Conservation (phyloP, 169 alveolate genomes). For the Babesia ovata region DNA sequence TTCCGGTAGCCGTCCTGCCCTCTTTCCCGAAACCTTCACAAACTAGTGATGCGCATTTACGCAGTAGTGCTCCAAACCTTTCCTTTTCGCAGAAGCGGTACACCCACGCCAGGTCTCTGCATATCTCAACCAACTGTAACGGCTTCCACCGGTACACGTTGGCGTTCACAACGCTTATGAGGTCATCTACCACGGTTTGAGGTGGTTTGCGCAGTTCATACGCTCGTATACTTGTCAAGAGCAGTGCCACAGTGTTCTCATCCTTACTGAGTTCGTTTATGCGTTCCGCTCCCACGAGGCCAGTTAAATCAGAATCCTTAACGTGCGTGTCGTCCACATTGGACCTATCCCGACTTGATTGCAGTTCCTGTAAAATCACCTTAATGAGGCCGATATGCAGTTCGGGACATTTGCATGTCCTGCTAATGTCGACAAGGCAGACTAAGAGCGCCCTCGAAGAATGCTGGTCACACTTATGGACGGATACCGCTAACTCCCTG, state of each 20-base stretch:
- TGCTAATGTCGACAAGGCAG: not conserved
- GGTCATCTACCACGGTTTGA: not conserved
- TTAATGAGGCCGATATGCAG: not conserved
- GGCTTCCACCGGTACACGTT: conserved; percentile 14
- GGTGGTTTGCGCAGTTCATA: not conserved
- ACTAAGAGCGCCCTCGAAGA: conserved; percentile 2
- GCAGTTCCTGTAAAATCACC: not conserved
- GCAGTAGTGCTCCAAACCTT: not conserved
- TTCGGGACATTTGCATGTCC: conserved; percentile 17
- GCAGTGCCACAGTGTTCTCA: not conserved
- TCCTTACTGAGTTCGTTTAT: not conserved
- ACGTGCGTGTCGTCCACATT: not conserved
- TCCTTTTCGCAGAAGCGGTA: conserved; percentile 25
- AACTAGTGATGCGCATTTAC: conserved; percentile 5
- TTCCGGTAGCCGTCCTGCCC: not conserved
- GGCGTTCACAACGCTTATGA: conserved; percentile 1
- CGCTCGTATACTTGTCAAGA: not conserved
- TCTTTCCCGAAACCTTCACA: conserved; percentile 7
- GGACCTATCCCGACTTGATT: not conserved
- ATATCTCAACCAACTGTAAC: not conserved
- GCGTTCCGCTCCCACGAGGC: not conserved
- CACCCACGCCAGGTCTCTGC: conserved; percentile 42
- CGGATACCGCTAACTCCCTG: not conserved
- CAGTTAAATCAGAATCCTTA: too few species aligned
- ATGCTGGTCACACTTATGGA: conserved; percentile 24